Percentiles rank a stretch among this genome's conserved stretches.
phyloP scores from a whole-genome alignment of 2,329 filamentous ascomycete species.

The Phialemoniopsis sp. region DNA sequence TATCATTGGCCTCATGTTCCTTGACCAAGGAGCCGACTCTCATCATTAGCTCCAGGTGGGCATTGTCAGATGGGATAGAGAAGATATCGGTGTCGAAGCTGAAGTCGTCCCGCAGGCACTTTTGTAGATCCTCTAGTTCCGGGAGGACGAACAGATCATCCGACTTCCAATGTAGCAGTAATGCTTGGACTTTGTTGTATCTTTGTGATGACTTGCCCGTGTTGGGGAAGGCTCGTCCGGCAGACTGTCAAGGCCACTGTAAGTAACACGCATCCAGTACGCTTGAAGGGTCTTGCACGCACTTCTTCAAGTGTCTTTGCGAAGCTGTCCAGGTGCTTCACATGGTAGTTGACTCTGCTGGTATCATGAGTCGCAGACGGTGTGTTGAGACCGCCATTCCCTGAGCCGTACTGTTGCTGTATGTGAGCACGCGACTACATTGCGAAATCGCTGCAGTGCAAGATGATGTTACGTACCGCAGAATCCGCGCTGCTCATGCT shows the following conservation, averaged over 20 bases:
- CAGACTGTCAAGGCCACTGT: conserved; percentile 33
- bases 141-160: conserved; percentile 56
- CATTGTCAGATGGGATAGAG: conserved; percentile 53
- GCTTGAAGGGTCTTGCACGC: conserved; percentile 17
- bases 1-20: conserved; percentile 49
- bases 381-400: conserved; percentile 28
- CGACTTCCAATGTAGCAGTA: conserved; percentile 53
- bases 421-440: conserved; percentile 16
- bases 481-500: conserved; percentile 44
- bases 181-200: conserved; percentile 50
- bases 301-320: conserved; percentile 51
- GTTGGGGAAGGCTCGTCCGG: conserved; percentile 52
- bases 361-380: conserved; percentile 50
- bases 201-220: conserved; percentile 45
- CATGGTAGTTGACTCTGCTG: conserved; percentile 53
- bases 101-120: conserved; percentile 50
- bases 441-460: too few species aligned
- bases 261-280: background rate
- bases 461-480: conserved; percentile 33
- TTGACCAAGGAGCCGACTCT: conserved; percentile 53
- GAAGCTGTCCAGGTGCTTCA: conserved; percentile 52
- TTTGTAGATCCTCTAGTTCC: conserved; percentile 52
- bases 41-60: conserved; percentile 55
- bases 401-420: conserved; percentile 38
- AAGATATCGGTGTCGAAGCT: conserved; percentile 54